phyloP scores from a whole-genome alignment of 306 rosid species.

The Amphicarpaea edgeworthii region DNA sequence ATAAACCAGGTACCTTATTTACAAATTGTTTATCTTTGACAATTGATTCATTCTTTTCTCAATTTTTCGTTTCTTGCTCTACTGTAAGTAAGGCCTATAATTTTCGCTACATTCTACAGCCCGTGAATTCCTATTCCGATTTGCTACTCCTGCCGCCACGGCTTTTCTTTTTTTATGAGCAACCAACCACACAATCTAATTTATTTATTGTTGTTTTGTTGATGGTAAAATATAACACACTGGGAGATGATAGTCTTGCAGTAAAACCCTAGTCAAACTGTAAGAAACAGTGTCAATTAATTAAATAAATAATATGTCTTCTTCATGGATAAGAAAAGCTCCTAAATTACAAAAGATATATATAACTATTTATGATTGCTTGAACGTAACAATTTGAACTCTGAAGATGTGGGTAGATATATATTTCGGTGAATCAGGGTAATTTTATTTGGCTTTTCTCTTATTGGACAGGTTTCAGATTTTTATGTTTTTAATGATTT shows the following conservation, averaged over 20 bases:
- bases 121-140: no score
- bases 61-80: no score
- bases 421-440: constrained; percentile 7
- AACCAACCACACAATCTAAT: no score
- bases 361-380: not conserved
- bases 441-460: not conserved
- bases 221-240: not conserved
- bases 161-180: not conserved
- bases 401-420: not conserved
- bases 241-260: not conserved
- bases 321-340: not conserved
- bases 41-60: no score
- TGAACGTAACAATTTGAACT: not conserved
- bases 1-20: no score
- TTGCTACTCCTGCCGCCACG: no score
- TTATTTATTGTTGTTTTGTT: no score
- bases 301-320: not conserved
- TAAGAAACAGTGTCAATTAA: not conserved
- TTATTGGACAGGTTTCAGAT: not conserved
- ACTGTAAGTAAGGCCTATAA: no score
- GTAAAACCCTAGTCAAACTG: constrained; percentile 6
- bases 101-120: no score
- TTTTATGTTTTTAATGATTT: not conserved
- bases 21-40: no score
- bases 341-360: not conserved